Percentiles rank a stretch among this genome's conserved stretches.
phyloP scores from a whole-genome alignment of 768 basidiomycete genomes.

The Boletellus emodensis region DNA sequence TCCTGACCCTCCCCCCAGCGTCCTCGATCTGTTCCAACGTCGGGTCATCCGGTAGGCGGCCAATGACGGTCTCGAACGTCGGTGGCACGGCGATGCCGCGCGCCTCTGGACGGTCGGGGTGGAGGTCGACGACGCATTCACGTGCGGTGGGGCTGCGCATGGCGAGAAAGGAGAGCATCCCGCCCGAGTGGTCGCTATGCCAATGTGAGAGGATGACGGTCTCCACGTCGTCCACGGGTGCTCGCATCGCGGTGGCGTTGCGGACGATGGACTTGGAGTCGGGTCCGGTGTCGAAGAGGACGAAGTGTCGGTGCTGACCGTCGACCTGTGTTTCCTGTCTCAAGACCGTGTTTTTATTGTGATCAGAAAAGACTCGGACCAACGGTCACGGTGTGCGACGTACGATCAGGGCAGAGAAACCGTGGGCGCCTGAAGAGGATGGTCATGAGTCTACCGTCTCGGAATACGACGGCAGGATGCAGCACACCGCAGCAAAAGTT shows the following conservation, averaged over 20 bases:
- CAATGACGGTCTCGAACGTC: constrained; percentile 51
- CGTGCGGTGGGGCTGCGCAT: constrained; percentile 32
- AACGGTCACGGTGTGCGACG: constrained; percentile 13
- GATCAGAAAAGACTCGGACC: neutral
- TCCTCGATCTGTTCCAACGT: constrained; percentile 60
- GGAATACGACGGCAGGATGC: neutral
- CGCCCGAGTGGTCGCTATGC: constrained; percentile 75
- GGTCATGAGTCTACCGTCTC: neutral
- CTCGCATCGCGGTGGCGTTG: constrained; percentile 59
- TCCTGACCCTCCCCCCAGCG: constrained; percentile 54
- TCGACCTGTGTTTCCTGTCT: constrained; percentile 54
- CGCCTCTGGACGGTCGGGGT: constrained; percentile 69
- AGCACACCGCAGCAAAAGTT: constrained; percentile 62
- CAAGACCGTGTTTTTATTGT: neutral
- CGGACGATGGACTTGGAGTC: constrained; percentile 72
- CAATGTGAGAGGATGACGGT: constrained; percentile 74
- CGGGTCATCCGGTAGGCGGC: constrained; percentile 65
- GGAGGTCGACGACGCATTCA: constrained; percentile 62
- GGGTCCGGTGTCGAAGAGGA: constrained; percentile 82
- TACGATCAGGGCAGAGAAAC: constrained; percentile 78
- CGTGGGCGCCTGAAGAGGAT: constrained; percentile 62
- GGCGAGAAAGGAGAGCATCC: constrained; percentile 61
- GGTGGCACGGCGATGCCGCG: constrained; percentile 73
- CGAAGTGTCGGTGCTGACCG: constrained; percentile 42
- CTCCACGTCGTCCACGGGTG: constrained; percentile 51